Conservation (phyloP, 345 rosid genomes). For the Noccaea bulbosa region DNA sequence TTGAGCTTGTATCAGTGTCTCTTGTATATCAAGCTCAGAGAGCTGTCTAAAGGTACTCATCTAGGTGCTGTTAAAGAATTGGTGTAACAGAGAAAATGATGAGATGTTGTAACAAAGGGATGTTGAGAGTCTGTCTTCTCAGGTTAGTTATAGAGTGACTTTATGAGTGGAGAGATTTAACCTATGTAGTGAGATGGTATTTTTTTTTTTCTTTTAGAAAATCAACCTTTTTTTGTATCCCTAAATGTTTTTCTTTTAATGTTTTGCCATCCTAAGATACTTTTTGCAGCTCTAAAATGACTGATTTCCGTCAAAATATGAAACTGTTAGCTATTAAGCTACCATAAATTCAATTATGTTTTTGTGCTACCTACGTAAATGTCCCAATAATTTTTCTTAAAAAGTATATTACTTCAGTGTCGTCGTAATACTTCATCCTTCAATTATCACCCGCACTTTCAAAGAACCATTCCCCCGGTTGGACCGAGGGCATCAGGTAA, state of each 20-base stretch:
- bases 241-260: too few relatives aligned
- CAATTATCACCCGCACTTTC: slow-evolving; percentile 52
- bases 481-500: slow-evolving; percentile 60
- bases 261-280: too few relatives aligned
- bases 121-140: slow-evolving; percentile 11
- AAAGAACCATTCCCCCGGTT: slow-evolving; percentile 63
- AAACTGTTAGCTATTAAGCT: too few relatives aligned
- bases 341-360: too few relatives aligned
- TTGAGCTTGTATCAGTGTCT: slow-evolving; percentile 26
- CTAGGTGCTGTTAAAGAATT: slow-evolving; percentile 19
- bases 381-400: too few relatives aligned
- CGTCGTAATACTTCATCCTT: slow-evolving; percentile 44
- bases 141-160: slow-evolving; percentile 25
- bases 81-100: slow-evolving; percentile 10
- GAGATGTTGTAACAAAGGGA: slow-evolving; percentile 25
- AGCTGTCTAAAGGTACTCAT: slow-evolving; percentile 35
- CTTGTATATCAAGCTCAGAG: slow-evolving; percentile 42
- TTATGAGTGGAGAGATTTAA: background rate
- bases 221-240: slow-evolving; percentile 2
- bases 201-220: background rate
- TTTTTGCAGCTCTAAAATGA: too few relatives aligned
- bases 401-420: background rate
- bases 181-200: background rate
- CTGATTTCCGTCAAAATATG: too few relatives aligned
- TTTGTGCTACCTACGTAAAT: too few relatives aligned